phyloP scores from a whole-genome alignment of 495 filamentous ascomycete genomes.

The Pyronema domesticum region DNA sequence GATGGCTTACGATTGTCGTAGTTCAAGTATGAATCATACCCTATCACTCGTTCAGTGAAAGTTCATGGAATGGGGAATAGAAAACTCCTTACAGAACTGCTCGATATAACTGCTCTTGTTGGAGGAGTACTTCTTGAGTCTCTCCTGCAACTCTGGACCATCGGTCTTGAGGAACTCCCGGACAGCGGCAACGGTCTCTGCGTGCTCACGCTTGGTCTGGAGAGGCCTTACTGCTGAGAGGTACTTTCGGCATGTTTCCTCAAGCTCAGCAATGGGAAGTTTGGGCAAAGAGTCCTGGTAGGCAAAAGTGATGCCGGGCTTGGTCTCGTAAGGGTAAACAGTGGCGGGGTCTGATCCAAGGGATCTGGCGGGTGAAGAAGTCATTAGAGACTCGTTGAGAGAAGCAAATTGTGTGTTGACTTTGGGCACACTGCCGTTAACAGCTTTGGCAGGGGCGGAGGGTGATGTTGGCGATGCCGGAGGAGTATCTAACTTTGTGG shows the following conservation, averaged over 20 bases:
- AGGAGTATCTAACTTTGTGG: constrained; percentile 10
- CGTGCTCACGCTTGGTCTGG: constrained; percentile 63
- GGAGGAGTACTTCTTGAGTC: constrained; percentile 79
- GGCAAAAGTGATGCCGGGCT: constrained; percentile 68
- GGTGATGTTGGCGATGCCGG: neutral
- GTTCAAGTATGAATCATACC: constrained; percentile 98
- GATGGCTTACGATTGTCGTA: constrained; percentile 62
- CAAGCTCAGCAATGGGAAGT: constrained; percentile 85
- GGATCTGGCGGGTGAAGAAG: constrained; percentile 19
- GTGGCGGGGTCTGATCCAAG: constrained; percentile 12
- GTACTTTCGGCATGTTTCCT: constrained; percentile 62
- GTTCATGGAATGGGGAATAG: neutral
- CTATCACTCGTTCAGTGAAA: constrained; percentile 31
- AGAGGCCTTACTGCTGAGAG: constrained; percentile 63
- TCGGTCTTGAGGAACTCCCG: constrained; percentile 72
- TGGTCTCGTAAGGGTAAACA: constrained; percentile 16
- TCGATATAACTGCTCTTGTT: constrained; percentile 94
- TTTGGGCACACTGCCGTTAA: no score
- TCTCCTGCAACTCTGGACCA: constrained; percentile 71
- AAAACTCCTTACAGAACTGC: constrained; percentile 70
- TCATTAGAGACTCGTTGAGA: constrained; percentile 43
- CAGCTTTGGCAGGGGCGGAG: no score
- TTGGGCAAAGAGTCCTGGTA: constrained; percentile 78
- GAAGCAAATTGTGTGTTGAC: constrained; percentile 24
- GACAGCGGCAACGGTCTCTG: constrained; percentile 63